phyloP scores from a whole-genome alignment of 2,329 filamentous ascomycete genomes.

The Tolypocladium amazonense region DNA sequence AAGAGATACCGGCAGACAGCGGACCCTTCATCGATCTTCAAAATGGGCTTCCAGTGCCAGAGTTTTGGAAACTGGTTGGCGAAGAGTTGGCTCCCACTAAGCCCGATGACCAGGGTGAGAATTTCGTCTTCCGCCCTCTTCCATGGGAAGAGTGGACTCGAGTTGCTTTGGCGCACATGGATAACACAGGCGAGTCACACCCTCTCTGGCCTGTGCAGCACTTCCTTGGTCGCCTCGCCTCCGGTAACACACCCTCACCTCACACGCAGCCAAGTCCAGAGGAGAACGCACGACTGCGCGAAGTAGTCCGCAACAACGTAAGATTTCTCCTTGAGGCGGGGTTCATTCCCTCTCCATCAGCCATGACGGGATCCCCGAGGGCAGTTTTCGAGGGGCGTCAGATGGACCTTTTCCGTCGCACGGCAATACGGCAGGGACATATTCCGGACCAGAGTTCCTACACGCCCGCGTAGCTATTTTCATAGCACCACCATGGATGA shows the following conservation, averaged over 20 bases:
- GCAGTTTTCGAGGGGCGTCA: not conserved
- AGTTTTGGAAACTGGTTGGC: conserved; percentile 11
- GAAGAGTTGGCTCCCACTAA: conserved; percentile 3
- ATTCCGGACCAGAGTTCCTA: not conserved
- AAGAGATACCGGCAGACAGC: not conserved
- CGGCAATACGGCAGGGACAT: not conserved
- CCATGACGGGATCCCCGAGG: not conserved
- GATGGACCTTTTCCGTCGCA: not conserved
- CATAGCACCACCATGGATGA: not conserved
- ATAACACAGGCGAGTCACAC: conserved; percentile 7
- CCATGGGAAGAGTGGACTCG: conserved; percentile 8
- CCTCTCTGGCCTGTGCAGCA: conserved; percentile 14
- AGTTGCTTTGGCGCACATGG: conserved; percentile 2
- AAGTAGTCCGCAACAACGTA: conserved; percentile 6
- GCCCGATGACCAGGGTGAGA: not conserved
- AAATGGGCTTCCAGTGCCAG: conserved; percentile 5
- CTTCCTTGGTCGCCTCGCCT: conserved; percentile 9
- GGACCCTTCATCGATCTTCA: conserved; percentile 4
- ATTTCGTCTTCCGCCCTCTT: not conserved
- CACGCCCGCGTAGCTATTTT: not conserved
- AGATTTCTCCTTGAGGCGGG: conserved; percentile 5
- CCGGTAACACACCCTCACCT: not conserved
- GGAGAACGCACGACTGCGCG: not conserved
- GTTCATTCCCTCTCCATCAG: conserved; percentile 25
- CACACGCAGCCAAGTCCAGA: not conserved